These are phyloP conservation scores for Fomitopsis serialis DNA, from an alignment of 768 basidiomycete species.

Conservation along the genomic window DNA sequence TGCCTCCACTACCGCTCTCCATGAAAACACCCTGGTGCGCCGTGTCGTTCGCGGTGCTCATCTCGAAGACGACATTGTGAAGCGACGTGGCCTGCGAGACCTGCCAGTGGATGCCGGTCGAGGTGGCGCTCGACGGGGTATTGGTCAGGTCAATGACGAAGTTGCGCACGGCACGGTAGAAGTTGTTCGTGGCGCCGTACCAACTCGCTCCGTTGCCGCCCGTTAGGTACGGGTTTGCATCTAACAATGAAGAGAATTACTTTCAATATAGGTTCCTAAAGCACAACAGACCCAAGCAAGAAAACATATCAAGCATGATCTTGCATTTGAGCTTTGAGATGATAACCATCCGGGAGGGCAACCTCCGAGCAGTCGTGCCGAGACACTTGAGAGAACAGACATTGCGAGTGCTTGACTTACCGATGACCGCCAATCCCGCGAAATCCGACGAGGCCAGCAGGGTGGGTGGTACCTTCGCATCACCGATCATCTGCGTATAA, in stretches of 20 bases:
- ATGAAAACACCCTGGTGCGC: constrained; percentile 75
- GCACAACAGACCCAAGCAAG: not conserved
- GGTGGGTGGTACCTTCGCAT: constrained; percentile 62
- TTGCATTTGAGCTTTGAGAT: too few species aligned
- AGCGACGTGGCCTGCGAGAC: constrained; percentile 75
- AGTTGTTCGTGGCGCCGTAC: constrained; percentile 59
- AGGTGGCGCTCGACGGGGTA: constrained; percentile 49
- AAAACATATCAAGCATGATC: too few species aligned
- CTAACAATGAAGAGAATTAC: constrained; percentile 27
- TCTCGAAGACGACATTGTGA: constrained; percentile 64
- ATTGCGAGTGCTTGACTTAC: too few species aligned
- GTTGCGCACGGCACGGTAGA: constrained; percentile 71
- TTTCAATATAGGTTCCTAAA: not conserved
- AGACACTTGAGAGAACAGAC: too few species aligned
- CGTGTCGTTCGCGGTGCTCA: constrained; percentile 59
- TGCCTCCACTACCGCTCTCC: constrained; percentile 67
- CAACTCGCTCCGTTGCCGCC: constrained; percentile 57
- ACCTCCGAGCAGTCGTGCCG: too few species aligned
- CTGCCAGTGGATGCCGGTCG: constrained; percentile 81
- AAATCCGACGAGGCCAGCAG: constrained; percentile 59
- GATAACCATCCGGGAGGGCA: too few species aligned
- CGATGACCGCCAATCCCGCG: constrained; percentile 70
- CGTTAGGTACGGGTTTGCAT: constrained; percentile 71
- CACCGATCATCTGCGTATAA: constrained; percentile 75
- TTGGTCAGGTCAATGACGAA: constrained; percentile 63